Percentiles rank a stretch among this genome's conserved stretches.
These are phyloP conservation scores for Gracilaria vermiculophylla DNA, from an alignment of 23 red algal species.

Conservation along the genomic window DNA sequence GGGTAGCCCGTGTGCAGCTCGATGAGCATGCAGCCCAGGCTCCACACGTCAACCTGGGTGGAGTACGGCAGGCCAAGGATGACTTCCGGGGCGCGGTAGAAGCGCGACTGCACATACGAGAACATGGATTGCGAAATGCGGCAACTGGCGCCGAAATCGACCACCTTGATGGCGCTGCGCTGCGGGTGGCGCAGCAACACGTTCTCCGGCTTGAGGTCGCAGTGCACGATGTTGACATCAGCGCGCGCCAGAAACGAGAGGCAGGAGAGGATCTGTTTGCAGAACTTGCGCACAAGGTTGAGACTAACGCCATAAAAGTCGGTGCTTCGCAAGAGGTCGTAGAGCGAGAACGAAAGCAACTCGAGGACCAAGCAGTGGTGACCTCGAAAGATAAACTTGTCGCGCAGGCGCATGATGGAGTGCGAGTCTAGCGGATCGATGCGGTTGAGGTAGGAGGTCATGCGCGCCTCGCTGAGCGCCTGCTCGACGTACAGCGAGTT, in stretches of 20 bases:
- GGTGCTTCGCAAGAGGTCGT: conserved; percentile 84
- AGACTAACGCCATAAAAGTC: conserved; percentile 83
- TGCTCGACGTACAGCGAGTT: conserved; percentile 81
- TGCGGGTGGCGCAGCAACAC: conserved; percentile 84
- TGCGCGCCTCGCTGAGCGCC: conserved; percentile 85
- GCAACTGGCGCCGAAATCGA: conserved; percentile 95
- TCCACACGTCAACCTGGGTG: conserved; percentile 93
- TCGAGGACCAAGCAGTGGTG: conserved; percentile 98
- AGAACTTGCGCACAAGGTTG: conserved; percentile 80
- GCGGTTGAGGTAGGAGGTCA: conserved; percentile 70
- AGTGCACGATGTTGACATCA: conserved; percentile 88
- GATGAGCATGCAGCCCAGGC: conserved; percentile 93
- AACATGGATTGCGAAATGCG: conserved; percentile 69
- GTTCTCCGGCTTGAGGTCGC: conserved; percentile 99
- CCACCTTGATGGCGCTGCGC: conserved; percentile 91
- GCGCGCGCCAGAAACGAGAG: conserved; percentile 71
- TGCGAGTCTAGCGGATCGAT: conserved; percentile 63
- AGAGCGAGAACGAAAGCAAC: conserved; percentile 82
- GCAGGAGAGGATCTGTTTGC: conserved; percentile 87
- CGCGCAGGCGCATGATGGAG: conserved; percentile 81
- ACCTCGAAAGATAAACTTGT: conserved; percentile 90
- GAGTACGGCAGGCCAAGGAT: conserved; percentile 86
- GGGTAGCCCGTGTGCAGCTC: conserved; percentile 94
- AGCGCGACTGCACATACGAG: conserved; percentile 93
- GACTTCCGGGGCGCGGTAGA: conserved; percentile 98